Conservation (phyloP, 2,329 filamentous ascomycete genomes). For the Fusarium sororula region DNA sequence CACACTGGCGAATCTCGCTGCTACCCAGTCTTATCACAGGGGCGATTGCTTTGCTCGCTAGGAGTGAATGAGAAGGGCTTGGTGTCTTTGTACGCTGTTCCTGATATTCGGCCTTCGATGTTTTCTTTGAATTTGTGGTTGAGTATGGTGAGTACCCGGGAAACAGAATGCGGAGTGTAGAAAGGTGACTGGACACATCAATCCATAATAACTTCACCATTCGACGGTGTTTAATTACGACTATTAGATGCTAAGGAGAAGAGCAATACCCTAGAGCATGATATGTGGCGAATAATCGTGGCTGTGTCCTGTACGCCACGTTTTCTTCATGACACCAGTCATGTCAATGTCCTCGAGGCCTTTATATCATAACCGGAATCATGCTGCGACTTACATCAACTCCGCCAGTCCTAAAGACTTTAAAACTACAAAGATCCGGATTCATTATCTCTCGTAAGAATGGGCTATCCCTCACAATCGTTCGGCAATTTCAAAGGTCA, state of each 20-base stretch:
- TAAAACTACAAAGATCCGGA: accelerated
- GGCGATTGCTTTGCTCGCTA: accelerated
- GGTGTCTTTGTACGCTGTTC: accelerated
- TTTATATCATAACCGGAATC: not conserved
- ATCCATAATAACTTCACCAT: not conserved
- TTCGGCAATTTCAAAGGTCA: not conserved
- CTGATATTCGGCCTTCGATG: not conserved
- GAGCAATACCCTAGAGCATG: not conserved
- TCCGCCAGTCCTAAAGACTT: too few species aligned
- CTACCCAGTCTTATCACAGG: accelerated
- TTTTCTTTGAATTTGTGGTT: too few species aligned
- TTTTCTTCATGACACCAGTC: not conserved
- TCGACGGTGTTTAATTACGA: not conserved
- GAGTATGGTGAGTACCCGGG: too few species aligned
- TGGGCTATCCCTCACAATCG: not conserved
- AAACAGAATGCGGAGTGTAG: too few species aligned
- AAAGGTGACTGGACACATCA: accelerated
- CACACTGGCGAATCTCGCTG: not conserved
- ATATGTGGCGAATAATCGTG: not conserved
- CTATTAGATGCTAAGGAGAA: too few species aligned
- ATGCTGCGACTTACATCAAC: not conserved
- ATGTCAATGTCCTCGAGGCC: not conserved
- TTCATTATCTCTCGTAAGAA: accelerated
- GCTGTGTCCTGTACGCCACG: not conserved
- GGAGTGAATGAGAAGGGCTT: accelerated